Percentiles rank a stretch among this genome's conserved stretches.
These are phyloP conservation scores for Beauveria asiatica DNA, from an alignment of 2,329 filamentous ascomycete genomes.

Conservation along the genomic window DNA sequence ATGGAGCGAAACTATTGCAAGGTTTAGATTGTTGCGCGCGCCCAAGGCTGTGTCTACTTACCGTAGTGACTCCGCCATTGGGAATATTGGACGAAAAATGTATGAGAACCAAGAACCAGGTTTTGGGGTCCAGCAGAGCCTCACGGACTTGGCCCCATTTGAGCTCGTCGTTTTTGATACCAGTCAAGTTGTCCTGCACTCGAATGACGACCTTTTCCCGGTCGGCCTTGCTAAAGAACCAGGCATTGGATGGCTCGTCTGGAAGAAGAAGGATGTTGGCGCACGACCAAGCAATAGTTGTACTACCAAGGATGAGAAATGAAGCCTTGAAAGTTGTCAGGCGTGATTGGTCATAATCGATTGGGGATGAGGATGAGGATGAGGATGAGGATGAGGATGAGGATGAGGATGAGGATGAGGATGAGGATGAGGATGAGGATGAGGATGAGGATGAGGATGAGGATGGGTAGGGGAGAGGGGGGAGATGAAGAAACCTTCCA, in stretches of 20 bases:
- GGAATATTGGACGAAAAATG: slow-evolving; percentile 30
- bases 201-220: slow-evolving; percentile 1
- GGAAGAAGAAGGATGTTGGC: neutral
- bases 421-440: too few species aligned
- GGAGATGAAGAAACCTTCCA: slow-evolving; percentile 35
- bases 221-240: neutral
- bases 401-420: too few species aligned
- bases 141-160: slow-evolving; percentile 34
- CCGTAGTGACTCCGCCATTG: slow-evolving; percentile 47
- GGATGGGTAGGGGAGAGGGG: too few species aligned
- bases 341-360: too few species aligned
- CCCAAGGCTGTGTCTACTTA: neutral
- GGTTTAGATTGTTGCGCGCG: neutral
- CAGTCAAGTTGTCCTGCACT: neutral
- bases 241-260: neutral
- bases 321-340: neutral
- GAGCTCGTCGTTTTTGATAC: slow-evolving; percentile 11
- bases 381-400: too few species aligned
- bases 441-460: too few species aligned
- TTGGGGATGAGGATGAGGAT: neutral
- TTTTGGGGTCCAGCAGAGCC: slow-evolving; percentile 30
- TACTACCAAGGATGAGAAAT: neutral
- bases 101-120: slow-evolving; percentile 33
- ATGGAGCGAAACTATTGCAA: slow-evolving; percentile 18
- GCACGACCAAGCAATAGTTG: neutral